These are phyloP conservation scores for Epichloe gansuensis DNA, from an alignment of 2,329 filamentous ascomycete species.

Conservation along the genomic window DNA sequence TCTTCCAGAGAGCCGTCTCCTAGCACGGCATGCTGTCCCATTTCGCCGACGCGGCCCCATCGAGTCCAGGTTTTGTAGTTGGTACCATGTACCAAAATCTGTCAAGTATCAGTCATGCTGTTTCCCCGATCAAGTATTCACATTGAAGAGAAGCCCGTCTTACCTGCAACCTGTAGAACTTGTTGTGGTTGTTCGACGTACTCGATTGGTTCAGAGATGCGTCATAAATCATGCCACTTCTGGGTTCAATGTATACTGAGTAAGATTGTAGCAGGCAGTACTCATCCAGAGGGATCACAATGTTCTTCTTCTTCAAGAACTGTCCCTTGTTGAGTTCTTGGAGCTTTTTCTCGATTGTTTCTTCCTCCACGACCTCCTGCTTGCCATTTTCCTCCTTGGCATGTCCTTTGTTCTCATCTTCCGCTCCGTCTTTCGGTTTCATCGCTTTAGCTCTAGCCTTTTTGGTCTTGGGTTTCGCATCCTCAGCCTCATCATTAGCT, in stretches of 20 bases:
- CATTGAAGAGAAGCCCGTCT: constrained; percentile 3
- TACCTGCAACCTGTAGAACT: constrained; percentile 68
- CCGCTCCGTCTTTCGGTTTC: constrained; percentile 19
- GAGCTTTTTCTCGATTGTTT: constrained; percentile 22
- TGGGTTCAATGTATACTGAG: constrained; percentile 53
- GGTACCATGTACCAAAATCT: constrained; percentile 29
- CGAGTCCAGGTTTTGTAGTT: constrained; percentile 56
- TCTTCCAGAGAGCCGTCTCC: constrained; percentile 28
- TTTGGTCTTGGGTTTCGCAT: constrained; percentile 16
- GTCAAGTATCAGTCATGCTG: not conserved
- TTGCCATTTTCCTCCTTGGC: constrained; percentile 12
- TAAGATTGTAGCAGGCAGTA: constrained; percentile 24
- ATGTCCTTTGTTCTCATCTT: constrained; percentile 30
- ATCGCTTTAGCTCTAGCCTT: constrained; percentile 14
- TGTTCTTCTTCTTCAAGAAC: constrained; percentile 32
- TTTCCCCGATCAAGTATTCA: too few relatives aligned
- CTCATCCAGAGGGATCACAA: constrained; percentile 40
- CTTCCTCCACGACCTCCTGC: constrained; percentile 16
- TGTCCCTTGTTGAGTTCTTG: constrained; percentile 27
- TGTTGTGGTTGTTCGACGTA: constrained; percentile 61
- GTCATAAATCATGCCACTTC: constrained; percentile 57
- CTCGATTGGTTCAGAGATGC: constrained; percentile 72
- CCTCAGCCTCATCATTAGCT: constrained; percentile 10
- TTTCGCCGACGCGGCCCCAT: constrained; percentile 66
- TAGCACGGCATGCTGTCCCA: constrained; percentile 35